These are phyloP conservation scores for Yamadazyma dendronema DNA, from an alignment of 1,139 yeast species.

Conservation along the genomic window DNA sequence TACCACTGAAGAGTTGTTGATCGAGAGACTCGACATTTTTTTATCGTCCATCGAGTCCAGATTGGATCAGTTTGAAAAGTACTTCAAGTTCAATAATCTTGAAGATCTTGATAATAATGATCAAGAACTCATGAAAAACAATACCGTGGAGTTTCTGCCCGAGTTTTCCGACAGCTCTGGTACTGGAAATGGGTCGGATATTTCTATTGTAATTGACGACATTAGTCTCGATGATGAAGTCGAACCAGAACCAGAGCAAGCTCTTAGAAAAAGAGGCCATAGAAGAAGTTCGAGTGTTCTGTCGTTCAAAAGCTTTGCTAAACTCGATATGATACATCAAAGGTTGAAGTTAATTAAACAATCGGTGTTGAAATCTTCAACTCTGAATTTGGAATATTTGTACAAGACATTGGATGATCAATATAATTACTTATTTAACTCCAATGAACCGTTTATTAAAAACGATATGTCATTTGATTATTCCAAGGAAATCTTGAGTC, in stretches of 20 bases:
- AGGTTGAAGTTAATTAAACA: constrained; percentile 42
- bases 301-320: constrained; percentile 34
- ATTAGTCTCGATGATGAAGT: not conserved
- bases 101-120: constrained; percentile 13
- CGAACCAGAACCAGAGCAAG: not conserved
- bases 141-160: not conserved
- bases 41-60: constrained; percentile 54
- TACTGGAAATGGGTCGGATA: not conserved
- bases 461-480: constrained; percentile 17
- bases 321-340: constrained; percentile 42
- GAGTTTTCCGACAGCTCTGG: not conserved
- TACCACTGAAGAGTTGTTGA: constrained; percentile 47
- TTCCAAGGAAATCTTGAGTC: constrained; percentile 33
- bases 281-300: constrained; percentile 30
- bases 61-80: constrained; percentile 51
- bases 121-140: constrained; percentile 16
- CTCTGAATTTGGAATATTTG: constrained; percentile 46
- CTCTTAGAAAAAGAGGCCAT: not conserved
- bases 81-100: constrained; percentile 33
- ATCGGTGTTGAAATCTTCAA: constrained; percentile 41
- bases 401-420: constrained; percentile 55
- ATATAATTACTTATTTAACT: constrained; percentile 45
- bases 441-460: constrained; percentile 12
- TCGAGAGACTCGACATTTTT: constrained; percentile 52
- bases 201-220: not conserved